These are phyloP conservation scores for Chenopodium suecicum DNA, from an alignment of 148 eudicot genomes.

Conservation along the genomic window DNA sequence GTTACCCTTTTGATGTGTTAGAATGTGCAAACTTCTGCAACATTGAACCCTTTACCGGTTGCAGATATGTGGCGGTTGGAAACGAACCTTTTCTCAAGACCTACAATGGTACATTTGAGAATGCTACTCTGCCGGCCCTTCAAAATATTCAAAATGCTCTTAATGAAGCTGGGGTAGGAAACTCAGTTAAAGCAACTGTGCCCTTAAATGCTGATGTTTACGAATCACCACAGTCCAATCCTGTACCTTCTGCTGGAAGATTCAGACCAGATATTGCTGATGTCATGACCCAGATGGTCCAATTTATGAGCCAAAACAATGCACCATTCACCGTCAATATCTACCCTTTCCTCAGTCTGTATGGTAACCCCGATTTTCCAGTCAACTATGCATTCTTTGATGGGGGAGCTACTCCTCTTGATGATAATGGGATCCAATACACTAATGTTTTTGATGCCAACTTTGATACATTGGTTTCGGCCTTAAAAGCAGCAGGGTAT, in stretches of 20 bases:
- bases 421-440: slow-evolving; percentile 54
- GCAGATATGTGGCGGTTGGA: slow-evolving; percentile 92
- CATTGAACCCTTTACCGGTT: not conserved
- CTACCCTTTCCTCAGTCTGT: slow-evolving; percentile 83
- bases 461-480: slow-evolving; percentile 75
- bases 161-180: slow-evolving; percentile 65
- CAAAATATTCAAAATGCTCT: slow-evolving; percentile 82
- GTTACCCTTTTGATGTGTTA: not conserved
- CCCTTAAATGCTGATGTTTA: slow-evolving; percentile 86
- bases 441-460: slow-evolving; percentile 90
- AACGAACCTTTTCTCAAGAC: slow-evolving; percentile 79
- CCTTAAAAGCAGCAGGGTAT: slow-evolving; percentile 53
- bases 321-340: slow-evolving; percentile 88
- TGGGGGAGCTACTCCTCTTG: slow-evolving; percentile 47
- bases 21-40: not conserved
- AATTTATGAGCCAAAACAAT: slow-evolving; percentile 57
- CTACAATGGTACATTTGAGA: slow-evolving; percentile 59
- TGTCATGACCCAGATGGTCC: slow-evolving; percentile 60
- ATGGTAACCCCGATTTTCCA: slow-evolving; percentile 65
- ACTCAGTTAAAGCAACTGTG: slow-evolving; percentile 73
- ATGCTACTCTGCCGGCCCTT: slow-evolving; percentile 72
- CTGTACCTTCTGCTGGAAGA: slow-evolving; percentile 74
- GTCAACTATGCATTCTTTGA: slow-evolving; percentile 86
- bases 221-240: slow-evolving; percentile 52
- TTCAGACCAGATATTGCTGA: slow-evolving; percentile 59